Base-by-base conservation (phyloP, 768 basidiomycete species). In the Dioszegia aurantiaca region DNA sequence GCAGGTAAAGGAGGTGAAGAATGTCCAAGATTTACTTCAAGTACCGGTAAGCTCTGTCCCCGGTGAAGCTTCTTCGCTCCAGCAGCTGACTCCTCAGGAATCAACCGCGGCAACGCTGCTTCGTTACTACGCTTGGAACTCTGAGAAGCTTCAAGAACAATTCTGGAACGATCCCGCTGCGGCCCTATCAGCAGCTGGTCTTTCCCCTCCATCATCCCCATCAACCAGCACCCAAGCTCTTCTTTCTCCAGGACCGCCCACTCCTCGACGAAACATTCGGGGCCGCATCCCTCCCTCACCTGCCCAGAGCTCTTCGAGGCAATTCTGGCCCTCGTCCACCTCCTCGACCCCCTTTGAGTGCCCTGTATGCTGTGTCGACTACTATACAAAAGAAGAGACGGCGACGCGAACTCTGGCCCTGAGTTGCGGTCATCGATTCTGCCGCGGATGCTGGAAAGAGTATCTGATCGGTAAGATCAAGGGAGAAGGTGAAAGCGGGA, bases 131-230 rank as follows among this genome's bases (percentile, higher is more conserved):
- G 80, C 82, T 55, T 99, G 95, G 95, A 98, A 98, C 81, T 90
- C 89, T 73, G 95, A 99, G 75, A 86, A 87, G 56, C 83, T 99
- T 21, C 90, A 91, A 65, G 94, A 98, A 79, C 88, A 89, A 75
- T 98, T 90, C 78, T 95, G 95, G 91, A 94, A 97, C 68, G 88
- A 90, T 59, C 84, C 89, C 0, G 80, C 84, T 19, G 78, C 79
- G 8, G 83, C 92, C 16, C 83, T 86, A 27, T 81, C 84, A 26
- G 83, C 84, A 6, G 90, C 93, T 0, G 95, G 94, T 3, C 81
- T 88, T 1, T 70, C 68, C 28, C 73, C 73, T 9, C 80, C 77
- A 49, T 80, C 70, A 58, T 83, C 79, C n/a, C 70, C 78, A 2
- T 65, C 77, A 9, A 67, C 74, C 24, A 55, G 72, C 23, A 64